These are phyloP conservation scores for Xylaria cubensis DNA, from an alignment of 495 filamentous ascomycete species.

Conservation along the genomic window DNA sequence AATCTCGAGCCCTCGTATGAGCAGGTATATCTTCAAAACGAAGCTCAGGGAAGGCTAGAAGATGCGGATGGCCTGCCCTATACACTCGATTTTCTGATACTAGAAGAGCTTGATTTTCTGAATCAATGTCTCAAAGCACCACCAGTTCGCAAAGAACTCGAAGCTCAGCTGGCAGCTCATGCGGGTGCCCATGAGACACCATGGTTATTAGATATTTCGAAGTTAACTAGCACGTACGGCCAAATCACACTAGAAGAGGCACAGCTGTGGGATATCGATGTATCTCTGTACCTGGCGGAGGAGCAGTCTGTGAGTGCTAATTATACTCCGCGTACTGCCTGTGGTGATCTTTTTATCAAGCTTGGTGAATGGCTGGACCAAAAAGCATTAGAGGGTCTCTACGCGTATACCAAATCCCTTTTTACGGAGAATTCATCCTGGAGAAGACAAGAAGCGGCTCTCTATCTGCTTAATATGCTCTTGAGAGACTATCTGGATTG, in stretches of 20 bases:
- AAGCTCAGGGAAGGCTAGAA: slow-evolving; percentile 85
- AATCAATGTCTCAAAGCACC: slow-evolving; percentile 83
- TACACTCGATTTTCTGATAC: slow-evolving; percentile 88
- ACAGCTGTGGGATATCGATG: slow-evolving; percentile 93
- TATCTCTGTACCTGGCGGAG: slow-evolving; percentile 92
- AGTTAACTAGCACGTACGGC: slow-evolving; percentile 81
- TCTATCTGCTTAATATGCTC: slow-evolving; percentile 82
- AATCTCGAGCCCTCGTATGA: slow-evolving; percentile 73
- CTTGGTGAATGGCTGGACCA: slow-evolving; percentile 86
- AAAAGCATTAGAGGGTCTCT: slow-evolving; percentile 73
- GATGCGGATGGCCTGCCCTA: slow-evolving; percentile 92
- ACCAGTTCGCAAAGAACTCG: slow-evolving; percentile 83
- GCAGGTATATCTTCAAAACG: slow-evolving; percentile 81
- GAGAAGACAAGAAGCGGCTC: slow-evolving; percentile 74
- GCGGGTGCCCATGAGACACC: slow-evolving; percentile 62
- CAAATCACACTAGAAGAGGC: slow-evolving; percentile 93
- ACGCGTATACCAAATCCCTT: slow-evolving; percentile 72
- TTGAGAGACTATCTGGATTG: slow-evolving; percentile 82
- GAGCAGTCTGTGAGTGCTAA: slow-evolving; percentile 96
- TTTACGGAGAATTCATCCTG: slow-evolving; percentile 65
- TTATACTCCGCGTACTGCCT: slow-evolving; percentile 90
- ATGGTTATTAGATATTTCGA: slow-evolving; percentile 85
- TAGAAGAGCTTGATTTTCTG: slow-evolving; percentile 94
- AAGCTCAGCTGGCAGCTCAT: slow-evolving; percentile 68
- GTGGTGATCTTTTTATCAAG: slow-evolving; percentile 89